phyloP scores from a whole-genome alignment of 306 rosid species.

The Acacia acuminata region DNA sequence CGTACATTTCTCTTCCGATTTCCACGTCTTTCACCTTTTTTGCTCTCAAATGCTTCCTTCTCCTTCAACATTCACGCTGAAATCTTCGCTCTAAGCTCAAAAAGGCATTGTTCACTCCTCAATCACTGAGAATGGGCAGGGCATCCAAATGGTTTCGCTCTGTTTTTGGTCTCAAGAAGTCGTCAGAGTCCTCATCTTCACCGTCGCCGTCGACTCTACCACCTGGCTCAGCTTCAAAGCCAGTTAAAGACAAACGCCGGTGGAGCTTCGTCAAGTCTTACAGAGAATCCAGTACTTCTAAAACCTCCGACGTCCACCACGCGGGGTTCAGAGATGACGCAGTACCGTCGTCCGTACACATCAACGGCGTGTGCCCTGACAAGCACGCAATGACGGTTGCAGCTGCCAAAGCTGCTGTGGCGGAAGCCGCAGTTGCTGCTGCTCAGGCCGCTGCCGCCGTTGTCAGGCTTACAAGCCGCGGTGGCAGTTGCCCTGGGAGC shows the following conservation, averaged over 20 bases:
- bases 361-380: constrained; percentile 29
- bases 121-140: constrained; percentile 56
- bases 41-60: neutral
- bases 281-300: constrained; percentile 29
- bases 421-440: constrained; percentile 62
- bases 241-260: constrained; percentile 57
- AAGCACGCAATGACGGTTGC: constrained; percentile 65
- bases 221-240: constrained; percentile 25
- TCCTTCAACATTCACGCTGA: neutral
- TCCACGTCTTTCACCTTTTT: neutral
- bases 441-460: constrained; percentile 65
- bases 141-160: constrained; percentile 81
- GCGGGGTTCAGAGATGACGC: neutral
- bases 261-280: constrained; percentile 84
- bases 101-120: neutral
- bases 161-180: constrained; percentile 59
- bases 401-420: constrained; percentile 51
- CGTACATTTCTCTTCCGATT: neutral
- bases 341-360: neutral
- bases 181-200: constrained; percentile 24
- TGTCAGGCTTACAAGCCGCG: constrained; percentile 50
- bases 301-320: neutral
- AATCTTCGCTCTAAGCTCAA: neutral
- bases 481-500: constrained; percentile 32
- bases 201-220: neutral